These are phyloP conservation scores for Epichloe glyceriae DNA, from an alignment of 2,329 filamentous ascomycete species.

Conservation along the genomic window DNA sequence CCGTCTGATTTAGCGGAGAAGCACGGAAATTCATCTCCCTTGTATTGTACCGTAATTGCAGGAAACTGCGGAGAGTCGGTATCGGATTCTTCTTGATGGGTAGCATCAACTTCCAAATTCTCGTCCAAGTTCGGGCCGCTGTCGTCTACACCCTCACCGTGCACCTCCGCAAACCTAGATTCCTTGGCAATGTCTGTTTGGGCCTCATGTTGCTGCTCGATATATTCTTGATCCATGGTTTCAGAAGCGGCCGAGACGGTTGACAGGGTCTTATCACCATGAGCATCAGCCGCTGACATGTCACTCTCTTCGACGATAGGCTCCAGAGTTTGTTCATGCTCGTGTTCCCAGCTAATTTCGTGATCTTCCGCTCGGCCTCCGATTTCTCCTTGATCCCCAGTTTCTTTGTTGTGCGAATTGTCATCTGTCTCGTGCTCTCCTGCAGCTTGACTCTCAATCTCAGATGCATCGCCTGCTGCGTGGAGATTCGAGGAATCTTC, in stretches of 20 bases:
- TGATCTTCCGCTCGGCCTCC: conserved; percentile 5
- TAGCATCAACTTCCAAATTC: background rate
- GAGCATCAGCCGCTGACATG: background rate
- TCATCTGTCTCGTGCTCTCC: conserved; percentile 1
- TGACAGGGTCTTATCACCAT: background rate
- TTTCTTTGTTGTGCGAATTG: background rate
- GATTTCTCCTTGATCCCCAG: background rate
- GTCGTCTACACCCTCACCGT: conserved; percentile 2
- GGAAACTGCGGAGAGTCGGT: conserved; percentile 15
- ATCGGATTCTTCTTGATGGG: conserved; percentile 3
- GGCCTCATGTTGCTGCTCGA: background rate
- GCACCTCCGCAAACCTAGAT: background rate
- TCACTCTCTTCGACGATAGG: background rate
- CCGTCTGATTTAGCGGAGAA: conserved; percentile 23
- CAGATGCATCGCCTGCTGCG: background rate
- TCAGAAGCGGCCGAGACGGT: background rate
- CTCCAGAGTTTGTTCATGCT: conserved; percentile 4
- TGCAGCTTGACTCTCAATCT: background rate
- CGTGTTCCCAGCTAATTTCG: conserved; percentile 14
- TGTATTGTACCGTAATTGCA: conserved; percentile 29
- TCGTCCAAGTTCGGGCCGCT: background rate
- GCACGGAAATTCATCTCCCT: conserved; percentile 29
- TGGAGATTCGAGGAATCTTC: conserved; percentile 6
- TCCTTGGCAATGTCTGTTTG: background rate
- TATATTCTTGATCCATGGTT: background rate